Evolutionary conservation across 2,329 filamentous ascomycete species (phyloP).

Genomic region (Hypoxylon sp.): DNA sequence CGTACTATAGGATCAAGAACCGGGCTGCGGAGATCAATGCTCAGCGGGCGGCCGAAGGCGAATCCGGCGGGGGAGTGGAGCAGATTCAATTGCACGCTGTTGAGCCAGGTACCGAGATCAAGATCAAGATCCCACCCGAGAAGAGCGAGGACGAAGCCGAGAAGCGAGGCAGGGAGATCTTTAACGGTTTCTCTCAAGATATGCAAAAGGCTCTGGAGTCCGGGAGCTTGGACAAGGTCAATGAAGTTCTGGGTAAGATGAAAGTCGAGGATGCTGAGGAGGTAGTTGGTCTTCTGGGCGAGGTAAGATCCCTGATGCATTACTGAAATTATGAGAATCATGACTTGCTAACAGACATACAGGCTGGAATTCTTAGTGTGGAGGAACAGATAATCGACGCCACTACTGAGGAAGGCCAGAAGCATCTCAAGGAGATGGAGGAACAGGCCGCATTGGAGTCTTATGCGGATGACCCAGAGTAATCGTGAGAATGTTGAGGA

Average conservation of each 20-base stretch:
- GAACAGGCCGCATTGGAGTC: constrained; percentile 63
- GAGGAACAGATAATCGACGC: constrained; percentile 96
- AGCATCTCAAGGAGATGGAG: constrained; percentile 82
- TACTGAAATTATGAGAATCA: constrained; percentile 54
- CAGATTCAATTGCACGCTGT: constrained; percentile 98
- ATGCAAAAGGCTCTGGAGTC: constrained; percentile 86
- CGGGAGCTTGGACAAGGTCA: constrained; percentile 91
- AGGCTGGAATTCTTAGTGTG: constrained; percentile 89
- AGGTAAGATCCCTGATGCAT: constrained; percentile 64
- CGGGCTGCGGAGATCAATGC: constrained; percentile 80
- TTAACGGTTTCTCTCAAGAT: constrained; percentile 85
- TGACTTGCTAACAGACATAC: constrained; percentile 50
- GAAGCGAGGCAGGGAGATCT: constrained; percentile 79
- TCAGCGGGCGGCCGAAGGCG: constrained; percentile 66
- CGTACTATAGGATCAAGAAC: constrained; percentile 84
- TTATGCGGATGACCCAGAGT: constrained; percentile 61
- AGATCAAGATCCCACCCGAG: constrained; percentile 83
- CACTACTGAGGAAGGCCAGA: constrained; percentile 87
- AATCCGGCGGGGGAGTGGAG: constrained; percentile 79
- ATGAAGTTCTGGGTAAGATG: constrained; percentile 90
- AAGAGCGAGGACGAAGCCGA: constrained; percentile 76
- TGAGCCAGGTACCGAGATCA: constrained; percentile 91
- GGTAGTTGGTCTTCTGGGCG: constrained; percentile 82
- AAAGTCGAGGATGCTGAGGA: constrained; percentile 89
- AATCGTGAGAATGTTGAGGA: constrained; percentile 31